A percentile compares a stretch with the other conserved stretches of the same genome.
Conservation (phyloP, 768 basidiomycete species). For the Lactifluus subvellereus region DNA sequence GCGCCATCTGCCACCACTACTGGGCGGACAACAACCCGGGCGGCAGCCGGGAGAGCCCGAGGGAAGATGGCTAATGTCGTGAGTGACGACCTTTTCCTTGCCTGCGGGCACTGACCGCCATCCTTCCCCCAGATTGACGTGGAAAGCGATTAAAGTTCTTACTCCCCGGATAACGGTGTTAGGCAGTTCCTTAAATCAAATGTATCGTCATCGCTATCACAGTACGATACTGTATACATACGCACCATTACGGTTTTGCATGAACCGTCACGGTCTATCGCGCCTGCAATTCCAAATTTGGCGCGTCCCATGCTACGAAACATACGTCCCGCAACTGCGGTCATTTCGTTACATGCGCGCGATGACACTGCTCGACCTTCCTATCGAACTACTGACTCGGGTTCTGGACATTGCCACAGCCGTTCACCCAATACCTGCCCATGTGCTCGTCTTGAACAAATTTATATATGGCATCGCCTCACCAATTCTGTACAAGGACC, state of each 20-base stretch:
- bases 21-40: slow-evolving; percentile 47
- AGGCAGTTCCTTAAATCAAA: neutral
- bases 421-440: slow-evolving; percentile 16
- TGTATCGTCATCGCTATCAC: neutral
- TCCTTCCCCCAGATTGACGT: slow-evolving; percentile 22
- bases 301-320: neutral
- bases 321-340: neutral
- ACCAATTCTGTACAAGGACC: slow-evolving; percentile 15
- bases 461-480: slow-evolving; percentile 10
- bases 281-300: slow-evolving; percentile 2
- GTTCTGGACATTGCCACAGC: neutral
- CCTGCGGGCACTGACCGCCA: neutral
- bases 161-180: neutral
- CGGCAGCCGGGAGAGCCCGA: slow-evolving; percentile 65
- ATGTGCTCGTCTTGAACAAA: slow-evolving; percentile 22
- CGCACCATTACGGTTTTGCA: neutral
- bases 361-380: slow-evolving; percentile 17
- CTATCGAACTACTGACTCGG: slow-evolving; percentile 16
- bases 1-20: slow-evolving; percentile 41
- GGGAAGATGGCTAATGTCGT: slow-evolving; percentile 51
- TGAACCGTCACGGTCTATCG: neutral
- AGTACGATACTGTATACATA: neutral
- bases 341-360: neutral
- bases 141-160: slow-evolving; percentile 23
- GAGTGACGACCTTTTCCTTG: slow-evolving; percentile 25